phyloP scores from a whole-genome alignment of 2,329 filamentous ascomycete species.

The Ophioceras dolichostomum region DNA sequence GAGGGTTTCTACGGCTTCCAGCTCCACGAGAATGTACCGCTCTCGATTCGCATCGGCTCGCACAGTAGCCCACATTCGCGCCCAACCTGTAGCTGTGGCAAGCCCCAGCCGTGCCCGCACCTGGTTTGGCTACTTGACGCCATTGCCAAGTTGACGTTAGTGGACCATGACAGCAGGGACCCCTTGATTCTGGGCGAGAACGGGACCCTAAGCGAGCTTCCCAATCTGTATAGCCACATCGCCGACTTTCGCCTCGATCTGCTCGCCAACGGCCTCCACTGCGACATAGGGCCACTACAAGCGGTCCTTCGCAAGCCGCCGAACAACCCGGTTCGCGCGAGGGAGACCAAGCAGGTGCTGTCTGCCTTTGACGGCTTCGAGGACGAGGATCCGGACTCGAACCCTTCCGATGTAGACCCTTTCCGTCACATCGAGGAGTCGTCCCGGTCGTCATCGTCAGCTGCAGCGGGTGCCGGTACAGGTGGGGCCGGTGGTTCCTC shows the following conservation, averaged over 20 bases:
- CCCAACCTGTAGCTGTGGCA: constrained; percentile 34
- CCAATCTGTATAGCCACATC: constrained; percentile 35
- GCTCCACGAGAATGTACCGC: constrained; percentile 40
- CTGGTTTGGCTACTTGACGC: constrained; percentile 43
- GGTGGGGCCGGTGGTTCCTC: no score
- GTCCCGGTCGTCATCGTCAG: no score
- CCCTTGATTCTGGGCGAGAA: constrained; percentile 19
- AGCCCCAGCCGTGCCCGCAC: constrained; percentile 32
- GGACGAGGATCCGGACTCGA: constrained; percentile 18
- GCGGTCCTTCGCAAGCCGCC: no score
- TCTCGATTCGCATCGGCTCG: constrained; percentile 35
- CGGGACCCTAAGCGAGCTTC: constrained; percentile 13
- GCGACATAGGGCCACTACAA: constrained; percentile 29
- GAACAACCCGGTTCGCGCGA: constrained; percentile 27
- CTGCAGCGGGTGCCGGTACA: no score
- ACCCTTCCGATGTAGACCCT: no score
- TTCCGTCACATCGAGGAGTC: no score
- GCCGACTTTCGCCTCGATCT: constrained; percentile 37
- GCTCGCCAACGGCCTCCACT: constrained; percentile 39
- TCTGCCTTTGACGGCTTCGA: constrained; percentile 26
- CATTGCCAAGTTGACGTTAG: constrained; percentile 33
- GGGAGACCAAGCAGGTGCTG: constrained; percentile 38
- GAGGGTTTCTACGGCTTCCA: constrained; percentile 41
- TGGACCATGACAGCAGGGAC: constrained; percentile 24
- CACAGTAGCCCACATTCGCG: constrained; percentile 23